A percentile compares a stretch with the other conserved stretches of the same genome.
These are phyloP conservation scores for Epichloe glyceriae DNA, from an alignment of 2,329 filamentous ascomycete species.

Conservation along the genomic window DNA sequence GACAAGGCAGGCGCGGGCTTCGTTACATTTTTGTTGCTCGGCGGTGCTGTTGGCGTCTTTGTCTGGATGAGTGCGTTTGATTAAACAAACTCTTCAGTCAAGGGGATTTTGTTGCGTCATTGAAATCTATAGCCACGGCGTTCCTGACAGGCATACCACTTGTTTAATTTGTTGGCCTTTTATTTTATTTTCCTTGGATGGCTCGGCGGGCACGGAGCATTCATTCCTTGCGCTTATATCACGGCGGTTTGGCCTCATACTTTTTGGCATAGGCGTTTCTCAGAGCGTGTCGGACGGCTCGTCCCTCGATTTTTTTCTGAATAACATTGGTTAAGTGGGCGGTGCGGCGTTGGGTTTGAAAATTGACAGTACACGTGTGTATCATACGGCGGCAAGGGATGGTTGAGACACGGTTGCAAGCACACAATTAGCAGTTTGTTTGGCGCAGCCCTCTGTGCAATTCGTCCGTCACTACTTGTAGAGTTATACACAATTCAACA, in stretches of 20 bases:
- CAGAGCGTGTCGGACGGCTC: background rate
- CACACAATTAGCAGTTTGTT: too few relatives aligned
- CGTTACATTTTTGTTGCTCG: constrained; percentile 31
- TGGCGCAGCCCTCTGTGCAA: too few relatives aligned
- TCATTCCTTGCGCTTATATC: background rate
- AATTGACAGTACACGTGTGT: background rate
- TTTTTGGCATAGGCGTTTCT: background rate
- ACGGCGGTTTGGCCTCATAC: background rate
- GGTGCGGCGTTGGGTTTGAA: background rate
- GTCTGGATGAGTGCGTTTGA: constrained; percentile 36
- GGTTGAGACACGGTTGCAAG: background rate
- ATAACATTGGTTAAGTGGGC: background rate
- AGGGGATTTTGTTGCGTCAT: background rate
- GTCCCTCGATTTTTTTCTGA: background rate
- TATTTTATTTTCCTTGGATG: background rate
- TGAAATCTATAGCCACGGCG: background rate
- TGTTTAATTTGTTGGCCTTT: too few relatives aligned
- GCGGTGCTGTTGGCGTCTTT: constrained; percentile 29
- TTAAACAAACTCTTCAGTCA: constrained; percentile 5
- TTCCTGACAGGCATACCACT: background rate
- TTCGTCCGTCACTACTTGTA: too few relatives aligned
- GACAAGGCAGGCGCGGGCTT: constrained; percentile 37
- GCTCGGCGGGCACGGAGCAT: background rate
- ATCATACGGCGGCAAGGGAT: background rate
- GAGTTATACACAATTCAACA: too few relatives aligned